Base-by-base conservation (phyloP, 2,329 filamentous ascomycete species). In the Colletotrichum australisinense region DNA sequence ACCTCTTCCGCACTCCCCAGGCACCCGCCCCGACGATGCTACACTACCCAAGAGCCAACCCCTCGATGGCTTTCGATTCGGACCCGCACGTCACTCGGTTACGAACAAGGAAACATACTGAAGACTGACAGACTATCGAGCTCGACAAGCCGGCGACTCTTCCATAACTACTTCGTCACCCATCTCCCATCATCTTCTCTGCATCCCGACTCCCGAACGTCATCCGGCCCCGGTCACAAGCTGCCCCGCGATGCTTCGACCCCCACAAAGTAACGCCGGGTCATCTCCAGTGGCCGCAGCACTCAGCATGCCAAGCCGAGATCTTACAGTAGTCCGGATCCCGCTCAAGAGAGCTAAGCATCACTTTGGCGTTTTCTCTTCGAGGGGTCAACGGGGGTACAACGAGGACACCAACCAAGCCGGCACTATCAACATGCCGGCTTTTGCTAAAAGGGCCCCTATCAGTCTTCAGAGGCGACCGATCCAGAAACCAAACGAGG, bases 161-260 rank as follows among this genome's bases (percentile, higher is more conserved):
- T 98, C 83, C 95, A 98, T 85, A 95, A 97, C 78, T 98, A 99
- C 86, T 99, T 99, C 83, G 94, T 98, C 73, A 98, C 97, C 9
- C 95, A 98, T 82, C 89, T 99, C 1, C 96, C 97, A 5, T 97
- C 95, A 22, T 97, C 95, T 16, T 98, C 95, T 4, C 88, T 98
- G 57, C 94, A 98, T 78, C 96, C 97, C 8, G 96, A 98, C 83
- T 93, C 94, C 46, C 88, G 91, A 68, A 85, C 87, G 26, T 84
- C 88, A 22, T 80, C 85, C 32, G 92, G 91, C 4, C 91, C 91
- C 35, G 93, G 94, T 77, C 95, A 98, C 82, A 95, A 97, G 81
- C 90, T 98, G 6, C 95, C 95, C 62, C 93, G 95, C 77, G 90
- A 94, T 77, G 94, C 94, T 28, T 97, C 95, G 59, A 93, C 91